Conservation (phyloP, 495 filamentous ascomycete genomes). For the Coniosporium apollinis region DNA sequence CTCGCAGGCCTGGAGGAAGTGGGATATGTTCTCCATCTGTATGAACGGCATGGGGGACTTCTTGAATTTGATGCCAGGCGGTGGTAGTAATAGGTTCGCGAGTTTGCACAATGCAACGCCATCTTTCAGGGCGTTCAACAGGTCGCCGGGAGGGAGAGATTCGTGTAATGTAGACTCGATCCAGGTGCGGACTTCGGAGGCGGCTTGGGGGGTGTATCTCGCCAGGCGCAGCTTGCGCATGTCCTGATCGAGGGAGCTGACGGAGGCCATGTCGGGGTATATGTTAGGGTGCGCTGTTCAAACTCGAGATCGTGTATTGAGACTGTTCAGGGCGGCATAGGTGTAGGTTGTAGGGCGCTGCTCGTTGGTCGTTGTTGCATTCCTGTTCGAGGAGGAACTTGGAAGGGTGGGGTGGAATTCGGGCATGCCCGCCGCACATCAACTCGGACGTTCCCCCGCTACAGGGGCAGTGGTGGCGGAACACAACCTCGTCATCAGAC, state of each 20-base stretch:
- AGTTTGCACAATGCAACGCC: conserved; percentile 83
- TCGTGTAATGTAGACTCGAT: conserved; percentile 71
- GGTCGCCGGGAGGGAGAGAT: conserved; percentile 50
- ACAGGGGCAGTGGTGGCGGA: too few species aligned
- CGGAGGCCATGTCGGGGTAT: conserved; percentile 61
- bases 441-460: too few species aligned
- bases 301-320: too few species aligned
- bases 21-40: conserved; percentile 98
- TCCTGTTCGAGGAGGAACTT: too few species aligned
- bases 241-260: conserved; percentile 86
- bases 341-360: too few species aligned
- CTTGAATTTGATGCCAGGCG: conserved; percentile 66
- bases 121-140: conserved; percentile 76
- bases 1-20: conserved; percentile 82
- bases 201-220: conserved; percentile 86
- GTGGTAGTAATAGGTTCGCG: conserved; percentile 61
- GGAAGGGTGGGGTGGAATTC: too few species aligned
- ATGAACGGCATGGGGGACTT: conserved; percentile 89
- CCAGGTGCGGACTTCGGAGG: conserved; percentile 72
- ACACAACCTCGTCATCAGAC: too few species aligned
- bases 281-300: background rate
- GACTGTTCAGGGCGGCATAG: too few species aligned
- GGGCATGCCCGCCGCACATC: too few species aligned
- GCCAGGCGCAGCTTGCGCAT: conserved; percentile 81
- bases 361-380: too few species aligned